Percentiles rank a stretch among this genome's conserved stretches.
Evolutionary conservation across 495 filamentous ascomycete genomes (phyloP).

Genomic region (Aspergillus panamensis): DNA sequence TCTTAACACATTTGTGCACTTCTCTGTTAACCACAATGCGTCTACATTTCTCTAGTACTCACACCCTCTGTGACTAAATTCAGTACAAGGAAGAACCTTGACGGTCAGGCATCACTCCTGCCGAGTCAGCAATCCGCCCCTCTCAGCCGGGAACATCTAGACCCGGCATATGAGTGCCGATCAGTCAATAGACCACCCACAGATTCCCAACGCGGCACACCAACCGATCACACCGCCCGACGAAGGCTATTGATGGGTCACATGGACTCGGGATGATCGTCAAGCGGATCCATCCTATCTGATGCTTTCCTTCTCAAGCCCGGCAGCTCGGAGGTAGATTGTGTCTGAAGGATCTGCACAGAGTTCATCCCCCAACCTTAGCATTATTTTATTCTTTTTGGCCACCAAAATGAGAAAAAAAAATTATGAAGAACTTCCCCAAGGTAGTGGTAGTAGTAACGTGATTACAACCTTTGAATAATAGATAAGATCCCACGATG

Average conservation of each 20-base stretch:
- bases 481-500: not conserved
- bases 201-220: not conserved
- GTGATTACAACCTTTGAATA: not conserved
- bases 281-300: not conserved
- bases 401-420: not conserved
- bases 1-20: too few relatives aligned
- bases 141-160: not conserved
- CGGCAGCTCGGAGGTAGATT: not conserved
- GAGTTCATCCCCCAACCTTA: not conserved
- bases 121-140: not conserved
- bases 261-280: not conserved
- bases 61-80: too few relatives aligned
- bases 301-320: not conserved
- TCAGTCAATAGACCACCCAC: not conserved
- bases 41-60: too few relatives aligned
- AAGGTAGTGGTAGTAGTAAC: not conserved
- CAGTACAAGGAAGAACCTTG: not conserved
- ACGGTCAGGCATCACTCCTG: not conserved
- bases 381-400: not conserved
- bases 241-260: not conserved
- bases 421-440: not conserved
- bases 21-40: too few relatives aligned
- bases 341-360: not conserved
- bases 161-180: conserved; percentile 1
- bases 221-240: not conserved